A percentile compares a stretch with the other conserved stretches of the same genome.
phyloP scores from a whole-genome alignment of 108 stramenopile genomes.

The Fistulifera pelliculosa region DNA sequence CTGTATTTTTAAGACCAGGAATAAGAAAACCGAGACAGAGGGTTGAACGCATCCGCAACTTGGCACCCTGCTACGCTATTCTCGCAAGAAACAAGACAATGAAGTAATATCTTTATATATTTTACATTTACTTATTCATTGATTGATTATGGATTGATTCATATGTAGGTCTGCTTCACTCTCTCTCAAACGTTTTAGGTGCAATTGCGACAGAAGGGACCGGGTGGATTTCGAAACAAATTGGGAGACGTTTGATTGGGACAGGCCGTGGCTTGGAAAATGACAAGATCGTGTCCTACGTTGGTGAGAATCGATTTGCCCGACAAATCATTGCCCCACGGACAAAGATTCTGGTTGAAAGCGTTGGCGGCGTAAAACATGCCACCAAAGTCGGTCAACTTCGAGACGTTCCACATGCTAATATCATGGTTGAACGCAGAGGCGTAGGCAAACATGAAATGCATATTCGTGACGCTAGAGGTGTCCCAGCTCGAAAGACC shows the following conservation, averaged over 20 bases:
- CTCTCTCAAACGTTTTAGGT: no score
- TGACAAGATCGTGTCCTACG: no score
- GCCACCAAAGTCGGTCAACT: constrained; percentile 13
- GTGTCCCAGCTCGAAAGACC: constrained; percentile 24
- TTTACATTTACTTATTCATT: no score
- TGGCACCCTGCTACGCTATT: no score
- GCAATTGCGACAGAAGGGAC: background rate
- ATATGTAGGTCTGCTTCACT: no score
- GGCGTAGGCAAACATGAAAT: constrained; percentile 25
- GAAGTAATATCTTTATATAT: no score
- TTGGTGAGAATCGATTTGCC: background rate
- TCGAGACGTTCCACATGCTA: constrained; percentile 17
- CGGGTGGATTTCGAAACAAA: background rate
- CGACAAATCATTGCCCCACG: constrained; percentile 11
- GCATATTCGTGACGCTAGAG: constrained; percentile 24
- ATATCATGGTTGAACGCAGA: constrained; percentile 23
- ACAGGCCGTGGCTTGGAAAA: constrained; percentile 15
- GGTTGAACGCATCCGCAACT: no score
- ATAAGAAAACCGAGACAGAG: no score
- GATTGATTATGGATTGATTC: no score
- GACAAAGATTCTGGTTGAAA: constrained; percentile 24
- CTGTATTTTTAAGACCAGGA: no score
- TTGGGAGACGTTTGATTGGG: background rate
- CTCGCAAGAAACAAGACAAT: no score
- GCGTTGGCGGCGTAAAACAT: constrained; percentile 25